phyloP scores from a whole-genome alignment of 768 basidiomycete genomes.

The Boletus patriciae region DNA sequence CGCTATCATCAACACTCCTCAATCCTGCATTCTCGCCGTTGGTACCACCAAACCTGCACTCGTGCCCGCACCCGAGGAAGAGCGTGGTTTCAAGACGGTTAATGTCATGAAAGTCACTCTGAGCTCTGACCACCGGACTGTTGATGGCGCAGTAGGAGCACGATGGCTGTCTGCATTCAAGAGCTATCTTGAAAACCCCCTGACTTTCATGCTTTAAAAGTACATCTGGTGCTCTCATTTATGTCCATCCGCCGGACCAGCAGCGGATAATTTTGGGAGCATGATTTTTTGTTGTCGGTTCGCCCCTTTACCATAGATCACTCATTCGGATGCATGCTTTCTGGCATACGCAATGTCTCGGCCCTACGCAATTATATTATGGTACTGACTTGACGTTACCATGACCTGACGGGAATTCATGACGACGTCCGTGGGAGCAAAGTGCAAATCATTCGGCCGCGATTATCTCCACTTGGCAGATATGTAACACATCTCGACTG shows the following conservation, averaged over 20 bases:
- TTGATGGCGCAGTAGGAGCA: constrained; percentile 95
- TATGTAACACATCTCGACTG: constrained; percentile 2
- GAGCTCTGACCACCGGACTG: constrained; percentile 92
- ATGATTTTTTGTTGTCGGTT: constrained; percentile 7
- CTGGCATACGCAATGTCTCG: constrained; percentile 4
- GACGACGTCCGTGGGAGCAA: background rate
- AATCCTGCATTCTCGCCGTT: constrained; percentile 96
- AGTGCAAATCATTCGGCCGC: too few species aligned
- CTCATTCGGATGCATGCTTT: constrained; percentile 17
- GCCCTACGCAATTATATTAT: constrained; percentile 11
- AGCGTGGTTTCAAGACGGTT: constrained; percentile 91
- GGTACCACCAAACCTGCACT: constrained; percentile 85
- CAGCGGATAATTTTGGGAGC: constrained; percentile 1
- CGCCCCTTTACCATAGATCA: constrained; percentile 26
- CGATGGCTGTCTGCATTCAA: constrained; percentile 93
- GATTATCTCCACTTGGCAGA: background rate
- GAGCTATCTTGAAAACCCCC: constrained; percentile 93
- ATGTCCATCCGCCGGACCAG: background rate
- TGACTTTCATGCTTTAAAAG: constrained; percentile 91
- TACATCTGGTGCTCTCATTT: background rate
- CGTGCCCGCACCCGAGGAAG: constrained; percentile 83
- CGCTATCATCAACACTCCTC: constrained; percentile 98
- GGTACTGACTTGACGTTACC: constrained; percentile 7
- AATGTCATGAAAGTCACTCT: constrained; percentile 96
- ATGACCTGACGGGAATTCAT: background rate